Conservation (phyloP, 2,329 filamentous ascomycete species). For the Neodidymelliopsis sp. region DNA sequence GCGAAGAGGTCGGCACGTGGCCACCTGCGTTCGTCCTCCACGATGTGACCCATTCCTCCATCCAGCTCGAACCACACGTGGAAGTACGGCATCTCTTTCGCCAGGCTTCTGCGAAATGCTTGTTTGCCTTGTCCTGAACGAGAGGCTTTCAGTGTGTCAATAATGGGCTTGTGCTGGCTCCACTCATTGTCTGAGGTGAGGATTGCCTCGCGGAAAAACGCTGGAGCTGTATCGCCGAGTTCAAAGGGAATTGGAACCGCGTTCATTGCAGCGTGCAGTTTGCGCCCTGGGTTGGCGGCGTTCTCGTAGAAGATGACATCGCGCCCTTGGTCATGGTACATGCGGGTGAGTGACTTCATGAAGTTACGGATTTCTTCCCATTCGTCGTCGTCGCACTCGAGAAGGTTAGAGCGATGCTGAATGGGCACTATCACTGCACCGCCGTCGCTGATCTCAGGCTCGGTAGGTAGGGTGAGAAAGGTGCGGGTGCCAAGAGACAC, state of each 20-base stretch:
- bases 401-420: conserved; percentile 83
- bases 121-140: conserved; percentile 75
- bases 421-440: conserved; percentile 89
- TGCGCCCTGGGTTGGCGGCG: conserved; percentile 79
- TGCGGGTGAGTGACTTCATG: conserved; percentile 92
- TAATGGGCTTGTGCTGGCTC: conserved; percentile 93
- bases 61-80: conserved; percentile 94
- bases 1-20: conserved; percentile 92
- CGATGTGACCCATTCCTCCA: conserved; percentile 88
- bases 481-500: conserved; percentile 85
- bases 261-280: conserved; percentile 83
- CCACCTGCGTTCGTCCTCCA: conserved; percentile 87
- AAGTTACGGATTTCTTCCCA: conserved; percentile 99
- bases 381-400: conserved; percentile 99
- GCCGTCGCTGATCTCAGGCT: conserved; percentile 84
- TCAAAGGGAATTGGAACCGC: conserved; percentile 89
- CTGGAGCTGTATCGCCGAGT: conserved; percentile 88
- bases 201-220: conserved; percentile 95
- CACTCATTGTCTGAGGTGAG: conserved; percentile 88
- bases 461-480: conserved; percentile 86
- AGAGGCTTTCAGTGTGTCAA: conserved; percentile 77
- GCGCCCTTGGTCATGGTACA: conserved; percentile 92
- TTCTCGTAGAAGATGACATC: conserved; percentile 99
- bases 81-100: conserved; percentile 98
- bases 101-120: conserved; percentile 82